phyloP scores from a whole-genome alignment of 73 alveolate genomes.

The Paramecium sonneborni region DNA sequence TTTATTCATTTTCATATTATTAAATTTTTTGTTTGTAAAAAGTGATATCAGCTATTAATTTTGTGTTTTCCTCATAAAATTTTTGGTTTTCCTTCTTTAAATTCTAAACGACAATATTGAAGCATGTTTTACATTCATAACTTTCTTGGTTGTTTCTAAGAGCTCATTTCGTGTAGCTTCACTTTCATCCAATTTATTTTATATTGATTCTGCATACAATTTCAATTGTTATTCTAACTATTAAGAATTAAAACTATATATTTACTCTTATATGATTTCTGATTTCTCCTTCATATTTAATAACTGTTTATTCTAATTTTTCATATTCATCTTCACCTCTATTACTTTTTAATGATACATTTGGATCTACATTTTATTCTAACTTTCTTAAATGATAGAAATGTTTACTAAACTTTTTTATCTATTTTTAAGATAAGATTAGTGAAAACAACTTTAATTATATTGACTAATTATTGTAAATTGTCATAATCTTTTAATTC shows the following conservation, averaged over 20 bases:
- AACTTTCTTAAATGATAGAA: not conserved
- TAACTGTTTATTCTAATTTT: not conserved
- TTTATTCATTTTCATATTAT: not conserved
- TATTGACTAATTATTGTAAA: not conserved
- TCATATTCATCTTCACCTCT: conserved; percentile 51
- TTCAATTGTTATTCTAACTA: conserved; percentile 41
- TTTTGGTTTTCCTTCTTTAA: conserved; percentile 19
- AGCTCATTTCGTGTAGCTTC: conserved; percentile 17
- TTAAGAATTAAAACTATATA: not conserved
- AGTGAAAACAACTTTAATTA: conserved; percentile 16
- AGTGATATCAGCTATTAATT: not conserved
- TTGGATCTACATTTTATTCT: not conserved
- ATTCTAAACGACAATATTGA: not conserved
- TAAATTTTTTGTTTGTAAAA: not conserved
- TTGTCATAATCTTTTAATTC: conserved; percentile 53
- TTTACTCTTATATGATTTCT: conserved; percentile 50
- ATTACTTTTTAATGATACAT: not conserved
- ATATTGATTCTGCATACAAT: conserved; percentile 38
- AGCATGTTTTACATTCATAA: conserved; percentile 5
- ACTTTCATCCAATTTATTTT: conserved; percentile 45
- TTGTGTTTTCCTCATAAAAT: not conserved
- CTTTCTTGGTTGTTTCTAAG: conserved; percentile 11
- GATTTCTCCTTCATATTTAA: not conserved
- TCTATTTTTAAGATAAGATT: conserved; percentile 15
- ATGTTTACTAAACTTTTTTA: conserved; percentile 1